These are phyloP conservation scores for Tetrahymena malaccensis DNA, from an alignment of 73 alveolate species.

Conservation along the genomic window DNA sequence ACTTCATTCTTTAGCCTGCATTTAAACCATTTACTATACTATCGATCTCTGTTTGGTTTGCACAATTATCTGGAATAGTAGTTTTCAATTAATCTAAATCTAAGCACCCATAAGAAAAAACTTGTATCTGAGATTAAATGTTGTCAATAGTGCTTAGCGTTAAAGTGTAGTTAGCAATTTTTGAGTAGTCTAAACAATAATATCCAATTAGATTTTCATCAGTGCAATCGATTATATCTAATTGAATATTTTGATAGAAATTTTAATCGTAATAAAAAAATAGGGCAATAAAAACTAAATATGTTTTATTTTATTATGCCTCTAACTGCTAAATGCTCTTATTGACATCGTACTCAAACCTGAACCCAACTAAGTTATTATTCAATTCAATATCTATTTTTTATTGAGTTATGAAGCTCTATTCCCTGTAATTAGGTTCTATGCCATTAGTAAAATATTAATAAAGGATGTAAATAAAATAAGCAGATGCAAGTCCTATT, in stretches of 20 bases:
- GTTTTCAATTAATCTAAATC: background rate
- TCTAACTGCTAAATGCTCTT: background rate
- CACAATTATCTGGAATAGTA: background rate
- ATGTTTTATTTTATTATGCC: background rate
- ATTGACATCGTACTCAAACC: background rate
- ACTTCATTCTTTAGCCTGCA: background rate
- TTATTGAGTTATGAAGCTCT: background rate
- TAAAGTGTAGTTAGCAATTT: background rate
- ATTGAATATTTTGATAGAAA: background rate
- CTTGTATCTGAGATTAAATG: background rate
- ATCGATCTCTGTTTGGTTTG: background rate
- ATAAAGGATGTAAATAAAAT: background rate
- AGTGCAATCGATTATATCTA: background rate
- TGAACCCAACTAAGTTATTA: background rate
- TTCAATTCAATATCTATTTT: background rate
- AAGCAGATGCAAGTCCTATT: background rate
- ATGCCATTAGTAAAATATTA: background rate
- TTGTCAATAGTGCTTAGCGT: background rate
- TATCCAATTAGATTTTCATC: background rate
- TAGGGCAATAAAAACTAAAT: background rate
- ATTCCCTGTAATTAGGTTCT: background rate
- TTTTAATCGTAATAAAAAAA: background rate
- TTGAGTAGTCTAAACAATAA: background rate
- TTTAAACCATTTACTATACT: background rate
- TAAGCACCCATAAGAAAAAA: background rate